These are phyloP conservation scores for Abrus precatorius DNA, from an alignment of 306 rosid genomes.

Conservation along the genomic window DNA sequence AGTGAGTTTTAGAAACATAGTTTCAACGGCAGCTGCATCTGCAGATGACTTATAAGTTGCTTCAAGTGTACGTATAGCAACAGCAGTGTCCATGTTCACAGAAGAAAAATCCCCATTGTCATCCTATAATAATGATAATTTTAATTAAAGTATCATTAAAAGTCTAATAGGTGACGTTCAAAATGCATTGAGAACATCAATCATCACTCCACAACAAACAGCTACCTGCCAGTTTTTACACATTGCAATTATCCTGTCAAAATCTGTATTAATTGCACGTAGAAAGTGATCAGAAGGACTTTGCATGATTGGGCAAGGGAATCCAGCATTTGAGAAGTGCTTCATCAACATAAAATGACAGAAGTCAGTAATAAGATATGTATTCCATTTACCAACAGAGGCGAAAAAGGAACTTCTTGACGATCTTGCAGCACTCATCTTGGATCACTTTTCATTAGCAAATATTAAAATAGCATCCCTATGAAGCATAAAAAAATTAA, in stretches of 20 bases:
- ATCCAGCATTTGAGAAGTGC: slow-evolving; percentile 99
- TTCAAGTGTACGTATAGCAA: slow-evolving; percentile 98
- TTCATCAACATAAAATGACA: slow-evolving; percentile 58
- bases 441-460: slow-evolving; percentile 21
- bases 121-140: slow-evolving; percentile 65
- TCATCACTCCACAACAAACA: slow-evolving; percentile 30
- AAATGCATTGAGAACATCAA: slow-evolving; percentile 21
- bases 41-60: slow-evolving; percentile 96
- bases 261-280: slow-evolving; percentile 96
- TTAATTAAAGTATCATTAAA: slow-evolving; percentile 39
- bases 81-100: slow-evolving; percentile 99
- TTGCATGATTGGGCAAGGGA: slow-evolving; percentile 99
- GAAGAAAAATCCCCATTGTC: slow-evolving; percentile 96
- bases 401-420: slow-evolving; percentile 3
- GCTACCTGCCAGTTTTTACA: slow-evolving; percentile 99
- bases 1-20: slow-evolving; percentile 85
- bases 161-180: slow-evolving; percentile 12
- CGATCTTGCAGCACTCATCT: slow-evolving; percentile 1
- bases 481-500: slow-evolving; percentile 14
- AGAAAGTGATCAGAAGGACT: slow-evolving; percentile 99
- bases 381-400: slow-evolving; percentile 41
- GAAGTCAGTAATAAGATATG: slow-evolving; percentile 45
- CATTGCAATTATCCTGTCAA: slow-evolving; percentile 96
- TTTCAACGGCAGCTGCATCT: slow-evolving; percentile 94
- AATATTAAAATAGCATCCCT: slow-evolving; percentile 20